Conservation (phyloP, 441 rosid genomes). For the Oxalis stricta region DNA sequence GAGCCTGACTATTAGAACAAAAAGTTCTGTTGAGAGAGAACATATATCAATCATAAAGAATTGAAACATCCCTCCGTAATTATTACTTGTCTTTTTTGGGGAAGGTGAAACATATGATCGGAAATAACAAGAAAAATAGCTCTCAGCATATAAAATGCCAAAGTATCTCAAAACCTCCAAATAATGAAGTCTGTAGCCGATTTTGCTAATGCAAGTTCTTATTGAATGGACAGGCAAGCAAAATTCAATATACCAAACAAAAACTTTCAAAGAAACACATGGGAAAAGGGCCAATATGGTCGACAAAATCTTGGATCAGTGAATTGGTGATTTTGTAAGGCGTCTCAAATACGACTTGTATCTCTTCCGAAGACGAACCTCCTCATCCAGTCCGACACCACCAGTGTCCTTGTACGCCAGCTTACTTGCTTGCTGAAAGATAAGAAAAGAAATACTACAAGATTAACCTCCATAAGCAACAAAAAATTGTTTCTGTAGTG, state of each 20-base stretch:
- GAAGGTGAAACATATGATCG: no score
- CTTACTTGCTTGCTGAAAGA: constrained; percentile 41
- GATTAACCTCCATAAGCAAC: background rate
- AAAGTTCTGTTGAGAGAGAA: no score
- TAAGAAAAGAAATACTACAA: background rate
- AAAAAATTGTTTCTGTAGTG: background rate
- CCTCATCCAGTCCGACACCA: constrained; percentile 42
- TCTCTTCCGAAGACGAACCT: constrained; percentile 54
- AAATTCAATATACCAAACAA: background rate
- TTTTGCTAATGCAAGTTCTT: background rate
- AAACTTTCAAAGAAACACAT: background rate
- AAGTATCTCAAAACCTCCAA: no score
- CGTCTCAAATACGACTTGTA: constrained; percentile 41
- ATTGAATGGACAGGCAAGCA: background rate
- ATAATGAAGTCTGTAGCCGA: no score
- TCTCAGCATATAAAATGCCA: no score
- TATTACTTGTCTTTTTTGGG: no score
- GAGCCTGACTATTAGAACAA: no score
- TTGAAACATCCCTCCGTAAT: no score
- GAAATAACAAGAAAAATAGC: no score
- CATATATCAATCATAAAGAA: no score
- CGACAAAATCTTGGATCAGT: background rate
- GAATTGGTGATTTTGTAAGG: background rate
- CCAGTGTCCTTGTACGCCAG: constrained; percentile 54
- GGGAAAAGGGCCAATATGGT: background rate